Percentiles rank a stretch among this genome's conserved stretches.
phyloP scores from a whole-genome alignment of 2,329 filamentous ascomycete species.

The Fusarium succisae region DNA sequence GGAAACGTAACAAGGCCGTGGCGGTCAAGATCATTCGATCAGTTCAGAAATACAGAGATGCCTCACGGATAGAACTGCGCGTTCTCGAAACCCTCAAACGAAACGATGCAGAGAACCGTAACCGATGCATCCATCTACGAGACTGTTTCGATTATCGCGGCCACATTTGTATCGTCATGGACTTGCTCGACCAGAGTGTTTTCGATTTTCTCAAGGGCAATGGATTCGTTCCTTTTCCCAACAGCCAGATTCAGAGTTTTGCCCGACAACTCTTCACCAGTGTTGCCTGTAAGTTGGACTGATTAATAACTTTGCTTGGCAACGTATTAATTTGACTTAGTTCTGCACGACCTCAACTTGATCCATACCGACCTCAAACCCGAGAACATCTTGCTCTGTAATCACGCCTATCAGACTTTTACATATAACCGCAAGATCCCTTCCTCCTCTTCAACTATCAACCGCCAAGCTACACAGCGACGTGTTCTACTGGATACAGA shows the following conservation, averaged over 20 bases:
- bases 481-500: conserved; percentile 74
- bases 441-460: conserved; percentile 69
- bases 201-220: conserved; percentile 99
- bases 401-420: conserved; percentile 73
- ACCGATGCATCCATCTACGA: conserved; percentile 94
- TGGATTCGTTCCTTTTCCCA: conserved; percentile 94
- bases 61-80: conserved; percentile 91
- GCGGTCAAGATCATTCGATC: conserved; percentile 99
- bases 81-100: conserved; percentile 91
- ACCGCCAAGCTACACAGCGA: conserved; percentile 69
- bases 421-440: conserved; percentile 76
- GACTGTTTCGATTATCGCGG: conserved; percentile 98
- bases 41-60: conserved; percentile 97
- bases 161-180: conserved; percentile 89
- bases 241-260: conserved; percentile 98
- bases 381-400: conserved; percentile 74
- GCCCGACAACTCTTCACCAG: conserved; percentile 97
- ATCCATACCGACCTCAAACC: conserved; percentile 88
- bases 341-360: conserved; percentile 94
- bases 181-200: conserved; percentile 88
- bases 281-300: conserved; percentile 83
- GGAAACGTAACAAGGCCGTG: conserved; percentile 77
- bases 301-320: background rate
- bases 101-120: conserved; percentile 91
- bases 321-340: conserved; percentile 55